These are phyloP conservation scores for Taiwanofungus camphoratus DNA, from an alignment of 1,284 basidiomycete species.

Conservation along the genomic window DNA sequence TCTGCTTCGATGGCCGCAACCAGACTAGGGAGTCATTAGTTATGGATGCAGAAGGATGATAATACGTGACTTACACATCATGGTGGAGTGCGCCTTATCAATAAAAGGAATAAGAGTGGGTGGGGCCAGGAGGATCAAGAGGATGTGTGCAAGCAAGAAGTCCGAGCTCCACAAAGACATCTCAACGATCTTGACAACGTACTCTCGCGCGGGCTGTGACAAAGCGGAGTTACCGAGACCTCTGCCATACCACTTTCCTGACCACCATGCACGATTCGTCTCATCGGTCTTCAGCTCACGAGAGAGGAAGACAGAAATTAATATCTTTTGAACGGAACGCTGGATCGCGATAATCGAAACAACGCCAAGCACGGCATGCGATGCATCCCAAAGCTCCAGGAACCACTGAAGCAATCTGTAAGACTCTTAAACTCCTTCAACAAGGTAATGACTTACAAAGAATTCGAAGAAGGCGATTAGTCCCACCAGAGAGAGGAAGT, in stretches of 20 bases:
- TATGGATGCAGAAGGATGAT: constrained; percentile 13
- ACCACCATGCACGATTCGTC: constrained; percentile 97
- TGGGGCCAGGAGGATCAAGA: constrained; percentile 80
- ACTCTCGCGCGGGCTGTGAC: constrained; percentile 93
- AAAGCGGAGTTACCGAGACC: constrained; percentile 84
- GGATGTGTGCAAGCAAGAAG: constrained; percentile 77
- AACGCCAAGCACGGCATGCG: constrained; percentile 87
- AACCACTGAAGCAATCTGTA: constrained; percentile 69
- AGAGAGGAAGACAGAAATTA: constrained; percentile 89
- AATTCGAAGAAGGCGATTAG: constrained; percentile 91
- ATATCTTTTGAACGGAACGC: constrained; percentile 86
- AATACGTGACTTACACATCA: constrained; percentile 60
- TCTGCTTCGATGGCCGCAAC: constrained; percentile 89
- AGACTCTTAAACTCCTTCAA: background rate
- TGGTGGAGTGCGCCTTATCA: constrained; percentile 86
- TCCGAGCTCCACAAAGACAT: constrained; percentile 93
- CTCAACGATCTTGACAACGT: constrained; percentile 95
- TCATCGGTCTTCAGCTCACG: constrained; percentile 97
- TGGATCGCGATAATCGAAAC: constrained; percentile 86
- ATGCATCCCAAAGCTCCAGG: constrained; percentile 94
- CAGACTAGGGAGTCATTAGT: constrained; percentile 50
- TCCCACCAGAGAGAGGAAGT: constrained; percentile 75
- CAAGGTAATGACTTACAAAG: constrained; percentile 57
- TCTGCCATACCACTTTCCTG: constrained; percentile 95
- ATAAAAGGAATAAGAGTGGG: constrained; percentile 84